A percentile compares a stretch with the other conserved stretches of the same genome.
These are phyloP conservation scores for Zelopaecilomyces penicillatus DNA, from an alignment of 2,329 filamentous ascomycete species.

Conservation along the genomic window DNA sequence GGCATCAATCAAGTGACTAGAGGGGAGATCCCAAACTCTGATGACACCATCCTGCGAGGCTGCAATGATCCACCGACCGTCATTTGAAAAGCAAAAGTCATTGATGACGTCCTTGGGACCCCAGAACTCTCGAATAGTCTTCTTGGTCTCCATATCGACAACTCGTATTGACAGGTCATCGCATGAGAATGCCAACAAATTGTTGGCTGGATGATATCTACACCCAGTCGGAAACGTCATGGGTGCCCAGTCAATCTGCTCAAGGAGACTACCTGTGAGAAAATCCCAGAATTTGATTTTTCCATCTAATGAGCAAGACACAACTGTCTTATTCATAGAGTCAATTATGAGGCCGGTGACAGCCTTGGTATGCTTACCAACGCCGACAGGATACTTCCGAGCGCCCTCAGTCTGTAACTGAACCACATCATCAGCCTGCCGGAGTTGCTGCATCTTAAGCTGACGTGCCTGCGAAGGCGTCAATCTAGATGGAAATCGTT, in stretches of 20 bases:
- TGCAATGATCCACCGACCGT: slow-evolving; percentile 88
- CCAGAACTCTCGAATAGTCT: slow-evolving; percentile 88
- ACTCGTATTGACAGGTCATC: slow-evolving; percentile 82
- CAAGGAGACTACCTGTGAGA: slow-evolving; percentile 65
- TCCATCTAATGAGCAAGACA: slow-evolving; percentile 84
- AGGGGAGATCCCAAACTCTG: slow-evolving; percentile 90
- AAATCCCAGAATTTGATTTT: slow-evolving; percentile 99
- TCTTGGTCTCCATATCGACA: slow-evolving; percentile 82
- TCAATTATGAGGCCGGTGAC: slow-evolving; percentile 86
- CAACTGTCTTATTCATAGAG: slow-evolving; percentile 74
- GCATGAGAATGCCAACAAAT: slow-evolving; percentile 81
- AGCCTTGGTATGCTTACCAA: slow-evolving; percentile 69
- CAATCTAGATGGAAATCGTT: slow-evolving; percentile 73
- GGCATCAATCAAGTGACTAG: slow-evolving; percentile 88
- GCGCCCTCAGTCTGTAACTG: slow-evolving; percentile 42
- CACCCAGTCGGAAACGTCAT: slow-evolving; percentile 69
- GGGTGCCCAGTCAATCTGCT: slow-evolving; percentile 73
- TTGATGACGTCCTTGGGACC: slow-evolving; percentile 66
- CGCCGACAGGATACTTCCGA: slow-evolving; percentile 37
- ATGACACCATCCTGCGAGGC: slow-evolving; percentile 73
- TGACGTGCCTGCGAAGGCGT: slow-evolving; percentile 73
- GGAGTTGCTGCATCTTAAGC: slow-evolving; percentile 57
- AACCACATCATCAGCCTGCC: slow-evolving; percentile 48
- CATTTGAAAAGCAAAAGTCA: slow-evolving; percentile 82
- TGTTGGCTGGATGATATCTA: slow-evolving; percentile 73